Evolutionary conservation across 257 asterid genomes (phyloP).

Genomic region (Paulownia fortunei): DNA sequence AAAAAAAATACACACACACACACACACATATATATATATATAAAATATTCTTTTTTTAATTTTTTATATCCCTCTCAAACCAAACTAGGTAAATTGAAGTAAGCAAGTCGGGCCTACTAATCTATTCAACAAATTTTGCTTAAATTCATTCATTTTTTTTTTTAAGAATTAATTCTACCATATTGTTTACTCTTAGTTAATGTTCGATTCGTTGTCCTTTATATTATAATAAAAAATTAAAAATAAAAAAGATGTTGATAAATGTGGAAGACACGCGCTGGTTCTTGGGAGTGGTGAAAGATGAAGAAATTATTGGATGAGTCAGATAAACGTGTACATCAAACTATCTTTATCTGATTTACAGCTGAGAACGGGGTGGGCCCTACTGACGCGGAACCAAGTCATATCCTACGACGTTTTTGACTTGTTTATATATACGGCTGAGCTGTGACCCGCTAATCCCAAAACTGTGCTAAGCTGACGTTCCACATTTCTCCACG

Average conservation of each 20-base stretch:
- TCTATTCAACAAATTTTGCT: no score
- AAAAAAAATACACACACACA: no score
- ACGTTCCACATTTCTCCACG: conserved; percentile 22
- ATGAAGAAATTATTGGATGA: conserved; percentile 28
- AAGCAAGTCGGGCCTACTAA: no score
- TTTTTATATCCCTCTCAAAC: no score
- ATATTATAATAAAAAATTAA: no score
- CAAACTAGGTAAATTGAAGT: no score
- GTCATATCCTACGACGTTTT: conserved; percentile 49
- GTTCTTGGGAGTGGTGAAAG: background rate
- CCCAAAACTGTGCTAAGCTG: background rate
- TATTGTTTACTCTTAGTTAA: no score
- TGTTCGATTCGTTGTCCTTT: no score
- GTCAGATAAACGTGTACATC: conserved; percentile 49
- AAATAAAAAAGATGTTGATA: background rate
- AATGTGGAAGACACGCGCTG: conserved; percentile 30
- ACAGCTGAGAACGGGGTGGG: background rate
- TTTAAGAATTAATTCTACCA: no score
- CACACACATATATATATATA: no score
- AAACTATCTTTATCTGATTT: background rate
- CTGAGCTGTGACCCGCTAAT: conserved; percentile 27
- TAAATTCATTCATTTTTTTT: no score
- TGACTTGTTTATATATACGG: conserved; percentile 11
- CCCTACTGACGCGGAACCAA: conserved; percentile 51
- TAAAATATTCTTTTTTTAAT: no score